phyloP scores from a whole-genome alignment of 495 filamentous ascomycete genomes.

The Pyrenopolyporus hunteri region DNA sequence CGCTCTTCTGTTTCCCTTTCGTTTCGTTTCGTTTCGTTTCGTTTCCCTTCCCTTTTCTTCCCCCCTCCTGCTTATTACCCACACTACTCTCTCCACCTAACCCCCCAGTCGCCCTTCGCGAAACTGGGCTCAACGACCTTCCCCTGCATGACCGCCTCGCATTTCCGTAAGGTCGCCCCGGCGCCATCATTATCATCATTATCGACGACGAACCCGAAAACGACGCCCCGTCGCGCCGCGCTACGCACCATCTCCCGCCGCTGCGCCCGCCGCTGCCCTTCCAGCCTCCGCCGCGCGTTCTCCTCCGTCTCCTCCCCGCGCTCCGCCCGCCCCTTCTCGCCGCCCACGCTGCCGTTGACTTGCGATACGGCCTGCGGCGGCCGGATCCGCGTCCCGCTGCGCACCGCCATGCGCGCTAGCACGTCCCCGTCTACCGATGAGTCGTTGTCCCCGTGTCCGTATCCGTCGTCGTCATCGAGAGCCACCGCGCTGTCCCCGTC shows the following conservation, averaged over 20 bases:
- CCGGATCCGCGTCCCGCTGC: constrained; percentile 39
- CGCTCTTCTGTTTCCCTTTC: too few species aligned
- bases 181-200: neutral
- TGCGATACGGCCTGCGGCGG: constrained; percentile 47
- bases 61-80: neutral
- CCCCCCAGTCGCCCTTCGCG: constrained; percentile 57
- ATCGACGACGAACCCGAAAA: constrained; percentile 51
- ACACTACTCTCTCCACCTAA: constrained; percentile 49
- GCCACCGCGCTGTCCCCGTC: constrained; percentile 2
- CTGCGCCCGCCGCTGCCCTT: constrained; percentile 36
- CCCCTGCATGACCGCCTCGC: constrained; percentile 47
- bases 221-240: constrained; percentile 52
- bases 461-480: constrained; percentile 1
- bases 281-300: constrained; percentile 25
- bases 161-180: constrained; percentile 8
- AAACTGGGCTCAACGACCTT: constrained; percentile 51
- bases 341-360: constrained; percentile 52
- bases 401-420: constrained; percentile 18
- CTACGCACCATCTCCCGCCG: constrained; percentile 52
- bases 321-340: constrained; percentile 51
- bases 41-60: neutral
- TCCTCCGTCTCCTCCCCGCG: constrained; percentile 46
- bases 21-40: too few species aligned
- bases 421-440: constrained; percentile 10
- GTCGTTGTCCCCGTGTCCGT: too few species aligned